Evolutionary conservation across 768 basidiomycete genomes (phyloP), one percentile per base, ranked within the genome.

Genomic region (Pleurotus pulmonarius): DNA sequence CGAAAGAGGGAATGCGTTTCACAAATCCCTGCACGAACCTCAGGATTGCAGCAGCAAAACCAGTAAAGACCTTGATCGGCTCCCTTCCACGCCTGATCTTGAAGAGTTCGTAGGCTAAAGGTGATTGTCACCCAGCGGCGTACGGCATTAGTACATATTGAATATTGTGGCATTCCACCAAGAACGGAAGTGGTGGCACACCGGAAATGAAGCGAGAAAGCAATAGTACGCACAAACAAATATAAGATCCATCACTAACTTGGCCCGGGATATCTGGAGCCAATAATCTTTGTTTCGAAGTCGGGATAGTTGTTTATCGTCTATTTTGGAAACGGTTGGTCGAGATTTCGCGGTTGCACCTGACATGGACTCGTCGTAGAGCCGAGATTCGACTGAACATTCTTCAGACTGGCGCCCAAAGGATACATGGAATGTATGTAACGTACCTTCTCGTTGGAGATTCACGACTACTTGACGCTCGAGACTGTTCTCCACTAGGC

Each of bases 181-280:
- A 45, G 44, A 57, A 51, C 39, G 44, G 43, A 39, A 58, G 54
- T 34, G 22, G 46, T 59, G 44, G 37, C 56, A 37, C 20, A 46
- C 45, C 49, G 41, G 48, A 56, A 46, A 56, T 46, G n/a, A 15
- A 26, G 61, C 26, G 29, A 34, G 29, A 34, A 34, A 34, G 9
- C 3, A 34, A 8, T 34, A 9, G 29, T 34, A 74, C 75, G 63
- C 66, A 94, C 91, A 92, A 66, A 92, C 92, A 71, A 93, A 94
- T 64, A 92, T 83, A 59, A 94, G 72, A 68, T 94, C 92, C 90
- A 92, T 90, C 43, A 80, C 64, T 58, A 94, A 73, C 74, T 94
- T 94, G 55, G 77, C 73, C 57, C 87, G 74, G 22, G 86, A 79
- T 49, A 89, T 69, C 61, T 83, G 83, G 46, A 93, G 72, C 91